Evolutionary conservation across 1,139 yeast genomes (phyloP).

Genomic region (Kurtzmaniella quercitrusa): DNA sequence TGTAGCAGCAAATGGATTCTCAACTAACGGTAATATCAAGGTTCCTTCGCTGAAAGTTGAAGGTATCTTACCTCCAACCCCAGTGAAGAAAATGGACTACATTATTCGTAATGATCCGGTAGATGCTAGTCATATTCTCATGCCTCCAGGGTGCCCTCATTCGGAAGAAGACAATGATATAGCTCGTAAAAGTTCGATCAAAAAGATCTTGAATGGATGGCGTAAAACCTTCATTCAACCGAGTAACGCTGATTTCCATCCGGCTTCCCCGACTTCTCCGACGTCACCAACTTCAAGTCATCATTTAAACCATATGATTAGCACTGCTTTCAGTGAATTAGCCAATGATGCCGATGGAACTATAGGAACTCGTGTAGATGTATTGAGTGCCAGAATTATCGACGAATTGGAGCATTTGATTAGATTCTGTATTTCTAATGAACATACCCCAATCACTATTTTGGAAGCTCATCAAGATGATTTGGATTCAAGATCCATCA

Average conservation of each 20-base stretch:
- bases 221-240: conserved; percentile 24
- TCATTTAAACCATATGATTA: conserved; percentile 5
- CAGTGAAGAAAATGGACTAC: conserved; percentile 58
- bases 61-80: conserved; percentile 59
- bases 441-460: conserved; percentile 17
- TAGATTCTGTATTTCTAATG: conserved; percentile 28
- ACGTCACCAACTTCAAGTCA: neutral
- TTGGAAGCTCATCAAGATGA: conserved; percentile 21
- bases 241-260: conserved; percentile 7
- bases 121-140: neutral
- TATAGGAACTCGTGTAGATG: conserved; percentile 54
- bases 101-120: conserved; percentile 13
- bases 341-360: conserved; percentile 14
- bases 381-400: conserved; percentile 73
- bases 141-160: neutral
- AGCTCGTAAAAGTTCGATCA: conserved; percentile 34
- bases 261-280: neutral
- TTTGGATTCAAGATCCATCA: conserved; percentile 6
- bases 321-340: conserved; percentile 7
- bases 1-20: conserved; percentile 37
- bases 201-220: conserved; percentile 41
- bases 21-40: conserved; percentile 46
- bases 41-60: conserved; percentile 46
- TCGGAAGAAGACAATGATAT: conserved; percentile 14
- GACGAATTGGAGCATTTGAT: conserved; percentile 60